These are phyloP conservation scores for Trichoderma sp. DNA, from an alignment of 2,329 filamentous ascomycete genomes.

Conservation along the genomic window DNA sequence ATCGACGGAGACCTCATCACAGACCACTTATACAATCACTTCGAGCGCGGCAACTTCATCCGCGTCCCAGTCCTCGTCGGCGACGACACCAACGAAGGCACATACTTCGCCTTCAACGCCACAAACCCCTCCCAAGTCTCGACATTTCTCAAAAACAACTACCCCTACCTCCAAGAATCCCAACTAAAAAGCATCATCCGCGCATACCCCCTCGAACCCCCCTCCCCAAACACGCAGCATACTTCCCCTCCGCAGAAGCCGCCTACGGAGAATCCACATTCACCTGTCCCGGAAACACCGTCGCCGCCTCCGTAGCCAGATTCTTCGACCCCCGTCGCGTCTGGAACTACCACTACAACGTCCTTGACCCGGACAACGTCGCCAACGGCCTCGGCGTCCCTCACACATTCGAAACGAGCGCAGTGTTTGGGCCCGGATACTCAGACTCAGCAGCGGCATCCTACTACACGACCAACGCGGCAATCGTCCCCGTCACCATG, in stretches of 20 bases:
- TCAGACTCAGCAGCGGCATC: slow-evolving; percentile 30
- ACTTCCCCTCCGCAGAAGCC: slow-evolving; percentile 45
- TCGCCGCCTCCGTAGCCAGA: slow-evolving; percentile 19
- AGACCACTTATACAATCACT: slow-evolving; percentile 45
- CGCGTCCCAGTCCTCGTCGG: slow-evolving; percentile 50
- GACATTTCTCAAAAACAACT: slow-evolving; percentile 49
- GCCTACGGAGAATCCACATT: slow-evolving; percentile 51
- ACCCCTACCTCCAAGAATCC: slow-evolving; percentile 42
- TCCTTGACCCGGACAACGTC: slow-evolving; percentile 41
- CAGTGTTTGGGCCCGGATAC: slow-evolving; percentile 50
- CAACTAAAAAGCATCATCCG: slow-evolving; percentile 40
- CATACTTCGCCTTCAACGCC: slow-evolving; percentile 46
- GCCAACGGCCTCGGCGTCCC: slow-evolving; percentile 48
- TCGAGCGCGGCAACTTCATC: slow-evolving; percentile 42
- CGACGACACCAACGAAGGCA: slow-evolving; percentile 49
- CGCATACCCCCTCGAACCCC: slow-evolving; percentile 42
- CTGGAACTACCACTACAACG: slow-evolving; percentile 54
- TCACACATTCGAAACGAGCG: slow-evolving; percentile 50
- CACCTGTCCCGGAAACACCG: slow-evolving; percentile 43
- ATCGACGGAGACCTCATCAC: slow-evolving; percentile 49
- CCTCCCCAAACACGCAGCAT: slow-evolving; percentile 43
- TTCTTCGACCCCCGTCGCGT: slow-evolving; percentile 26
- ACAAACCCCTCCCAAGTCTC: slow-evolving; percentile 37
- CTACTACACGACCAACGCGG: slow-evolving; percentile 48
- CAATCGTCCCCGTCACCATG: slow-evolving; percentile 49